phyloP scores from a whole-genome alignment of 352 stramenopile genomes.

The Globisporangium parvum region DNA sequence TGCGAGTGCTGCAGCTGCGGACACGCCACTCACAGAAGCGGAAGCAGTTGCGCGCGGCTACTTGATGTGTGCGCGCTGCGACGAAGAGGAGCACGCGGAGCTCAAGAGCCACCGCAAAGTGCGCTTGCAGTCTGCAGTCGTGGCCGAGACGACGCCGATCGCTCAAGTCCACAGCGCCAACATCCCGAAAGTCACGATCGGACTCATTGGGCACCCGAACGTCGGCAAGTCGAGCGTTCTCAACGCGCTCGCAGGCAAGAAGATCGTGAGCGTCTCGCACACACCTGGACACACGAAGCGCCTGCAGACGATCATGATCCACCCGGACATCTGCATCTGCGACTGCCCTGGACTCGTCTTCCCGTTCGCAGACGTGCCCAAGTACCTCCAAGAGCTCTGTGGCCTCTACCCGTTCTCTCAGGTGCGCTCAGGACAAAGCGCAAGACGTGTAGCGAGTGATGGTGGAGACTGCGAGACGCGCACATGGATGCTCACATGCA shows the following conservation, averaged over 20 bases:
- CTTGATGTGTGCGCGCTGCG: slow-evolving; percentile 59
- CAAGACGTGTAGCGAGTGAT: too few relatives aligned
- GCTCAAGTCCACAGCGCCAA: slow-evolving; percentile 27
- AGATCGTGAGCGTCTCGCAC: slow-evolving; percentile 84
- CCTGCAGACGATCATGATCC: slow-evolving; percentile 83
- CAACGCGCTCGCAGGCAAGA: slow-evolving; percentile 81
- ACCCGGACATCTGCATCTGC: slow-evolving; percentile 77
- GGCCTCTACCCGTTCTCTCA: slow-evolving; percentile 82
- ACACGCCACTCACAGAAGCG: slow-evolving; percentile 34
- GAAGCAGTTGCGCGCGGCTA: slow-evolving; percentile 60
- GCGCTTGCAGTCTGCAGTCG: slow-evolving; percentile 26
- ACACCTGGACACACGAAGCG: slow-evolving; percentile 83
- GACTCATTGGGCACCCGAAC: slow-evolving; percentile 86
- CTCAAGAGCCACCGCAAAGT: slow-evolving; percentile 59
- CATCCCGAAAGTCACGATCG: slow-evolving; percentile 66
- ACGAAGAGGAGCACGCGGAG: slow-evolving; percentile 61
- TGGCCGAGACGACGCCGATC: slow-evolving; percentile 20
- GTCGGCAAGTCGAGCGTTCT: slow-evolving; percentile 87
- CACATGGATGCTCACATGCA: too few relatives aligned
- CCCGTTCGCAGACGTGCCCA: slow-evolving; percentile 70
- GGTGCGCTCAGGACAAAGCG: slow-evolving; percentile 15
- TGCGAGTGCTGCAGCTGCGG: slow-evolving; percentile 13
- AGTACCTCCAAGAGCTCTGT: slow-evolving; percentile 81
- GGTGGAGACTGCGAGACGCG: too few relatives aligned
- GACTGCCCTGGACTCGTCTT: slow-evolving; percentile 85